Evolutionary conservation across 768 basidiomycete species (phyloP).

Genomic region (Calocera viscosa): DNA sequence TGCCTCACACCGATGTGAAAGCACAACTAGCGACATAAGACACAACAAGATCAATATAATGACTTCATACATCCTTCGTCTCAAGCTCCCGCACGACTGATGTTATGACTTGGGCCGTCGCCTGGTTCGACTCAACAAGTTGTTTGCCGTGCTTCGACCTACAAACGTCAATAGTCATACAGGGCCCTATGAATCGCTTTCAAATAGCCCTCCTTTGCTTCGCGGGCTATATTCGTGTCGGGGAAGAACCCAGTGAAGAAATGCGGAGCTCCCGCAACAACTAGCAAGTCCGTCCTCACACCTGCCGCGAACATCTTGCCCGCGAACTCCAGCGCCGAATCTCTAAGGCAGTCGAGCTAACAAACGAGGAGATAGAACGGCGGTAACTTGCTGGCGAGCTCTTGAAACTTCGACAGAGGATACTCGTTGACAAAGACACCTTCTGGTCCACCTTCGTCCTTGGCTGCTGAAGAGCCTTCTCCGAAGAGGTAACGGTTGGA

Average conservation of each 20-base stretch:
- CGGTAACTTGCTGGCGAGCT: background rate
- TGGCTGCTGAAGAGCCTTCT: background rate
- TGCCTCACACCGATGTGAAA: no score
- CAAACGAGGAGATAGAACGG: background rate
- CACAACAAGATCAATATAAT: no score
- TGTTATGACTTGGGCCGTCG: no score
- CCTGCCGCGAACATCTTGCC: background rate
- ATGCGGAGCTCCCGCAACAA: background rate
- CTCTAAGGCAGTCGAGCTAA: background rate
- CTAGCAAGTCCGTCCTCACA: background rate
- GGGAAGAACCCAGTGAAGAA: background rate
- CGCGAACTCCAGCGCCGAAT: slow-evolving; percentile 2
- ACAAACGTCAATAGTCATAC: background rate
- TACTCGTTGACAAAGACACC: background rate
- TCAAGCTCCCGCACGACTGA: no score
- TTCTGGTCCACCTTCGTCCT: background rate
- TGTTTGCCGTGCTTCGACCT: no score
- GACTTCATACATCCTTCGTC: no score
- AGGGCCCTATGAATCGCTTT: background rate
- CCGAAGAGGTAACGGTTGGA: background rate
- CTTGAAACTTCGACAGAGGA: background rate
- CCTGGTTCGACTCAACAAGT: no score
- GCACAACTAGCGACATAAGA: no score
- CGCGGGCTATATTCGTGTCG: background rate
- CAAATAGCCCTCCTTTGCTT: background rate